Conservation (phyloP, 306 rosid genomes). For the Gleditsia sinensis region DNA sequence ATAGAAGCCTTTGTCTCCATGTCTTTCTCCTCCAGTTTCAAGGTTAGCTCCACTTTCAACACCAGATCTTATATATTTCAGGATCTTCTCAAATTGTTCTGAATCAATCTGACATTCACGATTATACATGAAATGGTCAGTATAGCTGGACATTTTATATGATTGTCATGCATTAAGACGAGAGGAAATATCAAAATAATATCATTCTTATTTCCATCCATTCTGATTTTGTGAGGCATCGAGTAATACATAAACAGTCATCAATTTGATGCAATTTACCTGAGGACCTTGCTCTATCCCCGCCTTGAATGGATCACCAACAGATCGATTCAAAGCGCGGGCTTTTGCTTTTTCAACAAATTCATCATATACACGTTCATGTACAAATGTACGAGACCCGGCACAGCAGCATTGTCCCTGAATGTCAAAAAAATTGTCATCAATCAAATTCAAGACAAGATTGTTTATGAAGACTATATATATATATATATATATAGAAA, state of each 20-base stretch:
- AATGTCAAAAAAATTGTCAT: conserved; percentile 25
- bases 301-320: conserved; percentile 86
- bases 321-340: conserved; percentile 73
- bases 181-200: conserved; percentile 1
- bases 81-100: conserved; percentile 79
- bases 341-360: conserved; percentile 82
- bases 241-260: neutral
- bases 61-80: conserved; percentile 68
- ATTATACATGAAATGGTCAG: conserved; percentile 22
- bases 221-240: neutral
- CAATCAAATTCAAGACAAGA: conserved; percentile 9
- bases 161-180: neutral
- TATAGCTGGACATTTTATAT: conserved; percentile 14
- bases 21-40: conserved; percentile 84
- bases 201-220: conserved; percentile 24
- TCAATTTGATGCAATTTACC: conserved; percentile 49
- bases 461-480: neutral
- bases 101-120: conserved; percentile 60
- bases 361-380: conserved; percentile 77
- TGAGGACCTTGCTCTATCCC: conserved; percentile 98
- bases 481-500: neutral
- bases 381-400: conserved; percentile 93
- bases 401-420: conserved; percentile 98
- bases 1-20: conserved; percentile 74
- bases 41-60: conserved; percentile 79